A percentile compares a stretch with the other conserved stretches of the same genome.
phyloP scores from a whole-genome alignment of 192 early-diverging fungal species.

The Rhizophagus prolifer region DNA sequence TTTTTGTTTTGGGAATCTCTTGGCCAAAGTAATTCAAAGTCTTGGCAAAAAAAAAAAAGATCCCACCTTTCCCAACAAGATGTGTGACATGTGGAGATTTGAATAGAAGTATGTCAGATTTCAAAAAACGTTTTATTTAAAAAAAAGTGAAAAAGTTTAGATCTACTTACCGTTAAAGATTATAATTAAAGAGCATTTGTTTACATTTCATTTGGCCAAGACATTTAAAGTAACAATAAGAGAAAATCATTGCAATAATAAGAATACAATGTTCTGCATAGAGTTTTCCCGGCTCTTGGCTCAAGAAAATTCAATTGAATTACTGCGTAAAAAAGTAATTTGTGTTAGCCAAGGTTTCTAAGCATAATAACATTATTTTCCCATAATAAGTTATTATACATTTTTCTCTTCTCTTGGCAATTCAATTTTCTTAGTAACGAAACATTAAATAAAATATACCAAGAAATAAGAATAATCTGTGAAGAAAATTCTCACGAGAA shows the following conservation, averaged over 20 bases:
- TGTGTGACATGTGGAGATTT: not conserved
- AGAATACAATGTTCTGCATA: not conserved
- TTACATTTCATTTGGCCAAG: not conserved
- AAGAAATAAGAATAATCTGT: not conserved
- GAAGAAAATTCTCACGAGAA: not conserved
- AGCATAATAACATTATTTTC: not conserved
- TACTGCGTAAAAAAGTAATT: not conserved
- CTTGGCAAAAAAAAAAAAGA: not conserved
- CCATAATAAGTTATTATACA: not conserved
- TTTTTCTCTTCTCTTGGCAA: not conserved
- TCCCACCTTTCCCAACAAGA: not conserved
- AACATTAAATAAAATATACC: no score
- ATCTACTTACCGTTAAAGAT: not conserved
- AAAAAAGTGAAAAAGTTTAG: not conserved
- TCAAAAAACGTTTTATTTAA: not conserved
- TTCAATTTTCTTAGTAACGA: not conserved
- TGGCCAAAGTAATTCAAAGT: not conserved
- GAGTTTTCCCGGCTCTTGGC: not conserved
- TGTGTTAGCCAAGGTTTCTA: not conserved
- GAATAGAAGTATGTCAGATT: not conserved
- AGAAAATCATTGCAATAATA: not conserved
- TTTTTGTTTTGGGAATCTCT: not conserved
- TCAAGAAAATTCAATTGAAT: not conserved
- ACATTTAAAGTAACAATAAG: not conserved
- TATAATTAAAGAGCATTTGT: not conserved